Evolutionary conservation across 495 filamentous ascomycete species (phyloP).

Genomic region (Aspergillus campestris): DNA sequence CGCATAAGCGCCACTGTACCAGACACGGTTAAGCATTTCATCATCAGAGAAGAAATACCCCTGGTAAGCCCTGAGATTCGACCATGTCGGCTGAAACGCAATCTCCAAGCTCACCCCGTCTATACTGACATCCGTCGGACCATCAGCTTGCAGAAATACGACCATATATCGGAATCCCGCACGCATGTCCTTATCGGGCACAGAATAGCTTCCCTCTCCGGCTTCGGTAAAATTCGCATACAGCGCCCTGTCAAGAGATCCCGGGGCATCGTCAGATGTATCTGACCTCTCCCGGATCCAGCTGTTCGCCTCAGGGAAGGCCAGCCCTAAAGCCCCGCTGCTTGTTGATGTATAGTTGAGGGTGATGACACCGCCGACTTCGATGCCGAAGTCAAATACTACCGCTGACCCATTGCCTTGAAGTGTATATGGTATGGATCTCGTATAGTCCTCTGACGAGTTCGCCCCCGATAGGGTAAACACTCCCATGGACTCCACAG

Average conservation of each 20-base stretch:
- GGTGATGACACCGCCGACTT: constrained; percentile 49
- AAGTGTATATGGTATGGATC: constrained; percentile 24
- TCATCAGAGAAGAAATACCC: constrained; percentile 56
- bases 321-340: constrained; percentile 45
- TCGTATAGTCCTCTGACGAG: constrained; percentile 16
- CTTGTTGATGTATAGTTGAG: constrained; percentile 39
- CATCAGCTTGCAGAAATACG: constrained; percentile 36
- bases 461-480: constrained; percentile 29
- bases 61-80: constrained; percentile 52
- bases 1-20: constrained; percentile 59
- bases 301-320: constrained; percentile 55
- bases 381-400: constrained; percentile 50
- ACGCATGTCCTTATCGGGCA: constrained; percentile 45
- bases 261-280: constrained; percentile 46
- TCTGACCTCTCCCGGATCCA: constrained; percentile 56
- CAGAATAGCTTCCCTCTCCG: constrained; percentile 38
- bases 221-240: constrained; percentile 41
- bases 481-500: constrained; percentile 39
- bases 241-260: constrained; percentile 43
- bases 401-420: constrained; percentile 38
- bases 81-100: constrained; percentile 56
- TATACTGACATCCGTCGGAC: constrained; percentile 28
- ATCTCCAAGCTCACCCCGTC: constrained; percentile 40
- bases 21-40: constrained; percentile 52
- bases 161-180: constrained; percentile 58